phyloP scores from a whole-genome alignment of 257 asterid species.

The Solanum peruvianum region DNA sequence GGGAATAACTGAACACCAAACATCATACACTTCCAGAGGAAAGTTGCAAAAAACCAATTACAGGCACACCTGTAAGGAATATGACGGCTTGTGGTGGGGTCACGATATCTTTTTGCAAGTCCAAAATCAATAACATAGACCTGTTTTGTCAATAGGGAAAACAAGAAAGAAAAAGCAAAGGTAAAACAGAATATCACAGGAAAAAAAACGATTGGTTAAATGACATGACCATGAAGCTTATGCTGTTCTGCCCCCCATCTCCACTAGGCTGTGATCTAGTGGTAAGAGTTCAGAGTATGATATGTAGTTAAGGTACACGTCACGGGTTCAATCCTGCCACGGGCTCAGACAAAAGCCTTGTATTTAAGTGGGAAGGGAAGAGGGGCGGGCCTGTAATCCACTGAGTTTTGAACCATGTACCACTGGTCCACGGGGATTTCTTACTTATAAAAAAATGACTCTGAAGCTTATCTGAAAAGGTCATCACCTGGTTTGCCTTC shows the following conservation, averaged over 20 bases:
- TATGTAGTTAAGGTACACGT: background rate
- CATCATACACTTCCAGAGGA: background rate
- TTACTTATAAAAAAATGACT: background rate
- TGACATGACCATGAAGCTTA: background rate
- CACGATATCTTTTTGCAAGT: conserved; percentile 84
- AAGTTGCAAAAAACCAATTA: background rate
- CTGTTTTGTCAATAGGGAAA: conserved; percentile 17
- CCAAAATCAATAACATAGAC: conserved; percentile 80
- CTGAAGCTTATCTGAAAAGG: background rate
- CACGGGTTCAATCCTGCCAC: background rate
- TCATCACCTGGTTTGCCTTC: conserved; percentile 31
- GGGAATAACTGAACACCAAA: background rate
- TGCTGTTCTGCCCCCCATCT: background rate
- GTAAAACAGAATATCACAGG: background rate
- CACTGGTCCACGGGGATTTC: background rate
- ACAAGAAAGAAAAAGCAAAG: background rate
- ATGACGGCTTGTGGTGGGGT: conserved; percentile 60
- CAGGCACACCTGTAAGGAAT: conserved; percentile 62
- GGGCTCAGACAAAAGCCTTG: background rate
- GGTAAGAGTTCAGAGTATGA: background rate
- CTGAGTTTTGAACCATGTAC: background rate
- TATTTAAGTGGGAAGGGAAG: background rate
- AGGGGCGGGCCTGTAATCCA: background rate
- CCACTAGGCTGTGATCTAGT: background rate
- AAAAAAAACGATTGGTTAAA: background rate